Percentiles rank a stretch among this genome's conserved stretches.
phyloP scores from a whole-genome alignment of 2,329 filamentous ascomycete genomes.

The Sarocladium oryzae region DNA sequence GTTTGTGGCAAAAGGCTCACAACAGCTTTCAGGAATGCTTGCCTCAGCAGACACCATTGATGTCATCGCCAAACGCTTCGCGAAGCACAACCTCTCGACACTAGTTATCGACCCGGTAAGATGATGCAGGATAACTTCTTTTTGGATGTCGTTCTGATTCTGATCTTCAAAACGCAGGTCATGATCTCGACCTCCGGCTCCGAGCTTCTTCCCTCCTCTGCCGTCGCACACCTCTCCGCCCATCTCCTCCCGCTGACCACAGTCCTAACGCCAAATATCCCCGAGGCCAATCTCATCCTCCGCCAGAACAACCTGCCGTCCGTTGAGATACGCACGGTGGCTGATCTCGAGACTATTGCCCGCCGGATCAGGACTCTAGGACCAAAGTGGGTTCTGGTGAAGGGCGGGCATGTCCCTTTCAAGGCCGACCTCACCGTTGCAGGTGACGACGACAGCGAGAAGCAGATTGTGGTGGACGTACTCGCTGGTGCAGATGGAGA shows the following conservation, averaged over 20 bases:
- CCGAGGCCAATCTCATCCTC: constrained; percentile 64
- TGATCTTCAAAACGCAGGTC: constrained; percentile 50
- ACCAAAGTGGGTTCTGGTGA: constrained; percentile 75
- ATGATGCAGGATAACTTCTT: background rate
- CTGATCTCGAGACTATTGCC: constrained; percentile 64
- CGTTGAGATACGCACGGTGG: constrained; percentile 43
- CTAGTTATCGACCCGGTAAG: constrained; percentile 34
- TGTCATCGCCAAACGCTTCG: constrained; percentile 25
- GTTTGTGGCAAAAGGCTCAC: too few relatives aligned
- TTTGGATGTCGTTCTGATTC: background rate
- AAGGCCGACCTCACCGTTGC: constrained; percentile 55
- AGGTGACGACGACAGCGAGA: constrained; percentile 45
- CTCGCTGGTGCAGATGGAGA: constrained; percentile 55
- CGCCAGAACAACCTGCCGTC: constrained; percentile 38
- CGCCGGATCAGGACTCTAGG: constrained; percentile 61
- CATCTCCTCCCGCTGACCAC: constrained; percentile 60
- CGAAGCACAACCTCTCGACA: constrained; percentile 22
- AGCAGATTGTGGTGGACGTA: constrained; percentile 67
- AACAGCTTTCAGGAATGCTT: constrained; percentile 29
- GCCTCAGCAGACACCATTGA: constrained; percentile 30
- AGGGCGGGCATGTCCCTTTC: constrained; percentile 86
- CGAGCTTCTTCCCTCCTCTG: constrained; percentile 57
- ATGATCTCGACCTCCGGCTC: constrained; percentile 86
- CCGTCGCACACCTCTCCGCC: constrained; percentile 53
- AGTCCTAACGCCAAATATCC: constrained; percentile 70